Evolutionary conservation across 331 rosid genomes (phyloP), one percentile per base, ranked within the genome.

Genomic region (Rhamnella rubrinervis): DNA sequence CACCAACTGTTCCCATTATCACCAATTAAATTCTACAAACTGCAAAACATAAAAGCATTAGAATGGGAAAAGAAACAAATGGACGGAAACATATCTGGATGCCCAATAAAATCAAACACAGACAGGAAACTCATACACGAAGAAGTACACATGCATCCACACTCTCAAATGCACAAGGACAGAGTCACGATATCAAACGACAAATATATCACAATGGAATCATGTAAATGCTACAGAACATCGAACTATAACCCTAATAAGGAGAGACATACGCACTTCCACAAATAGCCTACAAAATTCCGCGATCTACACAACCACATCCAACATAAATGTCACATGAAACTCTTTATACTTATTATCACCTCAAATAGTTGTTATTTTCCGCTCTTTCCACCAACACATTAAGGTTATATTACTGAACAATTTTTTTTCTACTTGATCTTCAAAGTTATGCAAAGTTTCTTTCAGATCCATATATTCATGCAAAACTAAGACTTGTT

Each of bases 1-100:
- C 92, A 67, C 79, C 84, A 81, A 80, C 85, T 0, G 89, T 76
- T 73, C 96, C 98, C 98, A 92, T 92, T 55, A 72, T 72, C 78
- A 82, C 74, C 68, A 67, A 73, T 61, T 83, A 71, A 76, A 69
- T 40, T 57, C 15, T 9, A 59, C 55, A 66, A 79, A 72, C 90
- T 80, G 83, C 81, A 60, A 52, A 76, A 61, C 19, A 10, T 8
- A 9, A 56, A 75, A 63, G 35, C n/a, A 68, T 14, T 14, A 3
- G 28, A 63, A 55, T 38, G 18, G 8, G 25, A 19, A 75, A 14
- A 25, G 17, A 76, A 31, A 66, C 18, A 64, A 17, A 38, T 18
- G 57, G 4, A 56, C 63, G 59, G 66, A n/a, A 13, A 67, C 18
- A 23, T 28, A 40, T 6, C 21, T 39, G 18, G 12, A 5, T 0